Conservation (phyloP, 805 yeast species). For the Hanseniaspora mollemarum region DNA sequence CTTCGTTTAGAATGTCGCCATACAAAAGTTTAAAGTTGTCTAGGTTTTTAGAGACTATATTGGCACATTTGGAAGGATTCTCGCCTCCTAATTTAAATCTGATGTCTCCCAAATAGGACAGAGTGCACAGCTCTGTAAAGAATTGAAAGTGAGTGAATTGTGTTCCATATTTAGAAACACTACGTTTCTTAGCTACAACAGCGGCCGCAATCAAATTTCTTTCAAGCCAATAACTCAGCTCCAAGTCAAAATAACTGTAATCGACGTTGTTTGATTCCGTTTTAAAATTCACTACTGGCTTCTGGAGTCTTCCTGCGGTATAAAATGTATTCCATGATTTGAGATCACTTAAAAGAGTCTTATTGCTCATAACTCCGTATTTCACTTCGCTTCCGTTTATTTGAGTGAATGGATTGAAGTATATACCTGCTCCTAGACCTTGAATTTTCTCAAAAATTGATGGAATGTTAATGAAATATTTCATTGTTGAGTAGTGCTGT, state of each 20-base stretch:
- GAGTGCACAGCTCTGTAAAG: constrained; percentile 61
- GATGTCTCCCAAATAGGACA: constrained; percentile 85
- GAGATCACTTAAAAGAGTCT: constrained; percentile 53
- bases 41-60: constrained; percentile 73
- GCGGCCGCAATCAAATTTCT: constrained; percentile 69
- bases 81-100: constrained; percentile 81
- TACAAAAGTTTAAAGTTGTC: constrained; percentile 60
- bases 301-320: constrained; percentile 84
- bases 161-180: constrained; percentile 29
- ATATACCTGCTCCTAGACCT: constrained; percentile 75
- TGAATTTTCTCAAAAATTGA: constrained; percentile 35
- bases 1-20: constrained; percentile 42
- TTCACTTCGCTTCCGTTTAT: constrained; percentile 54
- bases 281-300: constrained; percentile 55
- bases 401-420: constrained; percentile 80
- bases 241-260: constrained; percentile 33
- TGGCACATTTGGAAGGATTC: constrained; percentile 75
- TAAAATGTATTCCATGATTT: constrained; percentile 79
- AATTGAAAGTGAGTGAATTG: constrained; percentile 51
- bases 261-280: constrained; percentile 31
- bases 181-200: constrained; percentile 38
- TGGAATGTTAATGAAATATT: constrained; percentile 35
- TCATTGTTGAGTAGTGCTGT: constrained; percentile 64
- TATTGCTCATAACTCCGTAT: constrained; percentile 72
- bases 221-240: constrained; percentile 57